Evolutionary conservation across 2,329 filamentous ascomycete species (phyloP).

Genomic region (Fusarium sp.): DNA sequence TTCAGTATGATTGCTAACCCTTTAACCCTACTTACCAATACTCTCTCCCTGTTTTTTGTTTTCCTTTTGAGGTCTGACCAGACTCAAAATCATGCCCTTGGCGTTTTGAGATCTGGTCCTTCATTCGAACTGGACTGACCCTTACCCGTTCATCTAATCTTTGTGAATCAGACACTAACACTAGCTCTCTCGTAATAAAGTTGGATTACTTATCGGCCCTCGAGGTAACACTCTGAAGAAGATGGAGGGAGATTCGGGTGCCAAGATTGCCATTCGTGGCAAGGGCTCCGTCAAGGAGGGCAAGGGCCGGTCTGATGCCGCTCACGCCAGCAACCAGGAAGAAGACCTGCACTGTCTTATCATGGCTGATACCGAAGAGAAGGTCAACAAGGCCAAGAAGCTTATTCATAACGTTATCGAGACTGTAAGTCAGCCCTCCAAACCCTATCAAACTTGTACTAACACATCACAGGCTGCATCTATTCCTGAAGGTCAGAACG

Average conservation of each 20-base stretch:
- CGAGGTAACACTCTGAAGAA: slow-evolving; percentile 99
- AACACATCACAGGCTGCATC: slow-evolving; percentile 81
- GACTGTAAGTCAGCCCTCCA: slow-evolving; percentile 75
- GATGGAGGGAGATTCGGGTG: slow-evolving; percentile 97
- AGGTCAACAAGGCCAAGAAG: slow-evolving; percentile 99
- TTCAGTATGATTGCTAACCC: slow-evolving; percentile 99
- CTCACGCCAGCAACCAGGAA: slow-evolving; percentile 99
- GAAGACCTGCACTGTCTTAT: slow-evolving; percentile 99
- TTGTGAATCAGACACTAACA: slow-evolving; percentile 80
- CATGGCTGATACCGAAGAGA: slow-evolving; percentile 99
- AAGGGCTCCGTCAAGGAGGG: slow-evolving; percentile 99
- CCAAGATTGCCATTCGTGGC: slow-evolving; percentile 99
- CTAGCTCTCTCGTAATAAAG: slow-evolving; percentile 89
- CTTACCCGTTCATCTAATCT: slow-evolving; percentile 53
- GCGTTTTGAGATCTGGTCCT: slow-evolving; percentile 53
- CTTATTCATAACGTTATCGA: slow-evolving; percentile 99
- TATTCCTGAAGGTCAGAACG: slow-evolving; percentile 98
- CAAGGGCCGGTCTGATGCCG: slow-evolving; percentile 98
- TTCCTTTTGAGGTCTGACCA: slow-evolving; percentile 62
- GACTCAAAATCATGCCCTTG: slow-evolving; percentile 53
- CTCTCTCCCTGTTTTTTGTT: slow-evolving; percentile 54
- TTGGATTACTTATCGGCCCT: slow-evolving; percentile 99
- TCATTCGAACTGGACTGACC: slow-evolving; percentile 51
- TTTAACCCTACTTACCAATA: slow-evolving; percentile 78
- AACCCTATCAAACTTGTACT: slow-evolving; percentile 28